Percentiles rank a stretch among this genome's conserved stretches.
These are phyloP conservation scores for Acer negundo DNA, from an alignment of 345 rosid species.

Conservation along the genomic window DNA sequence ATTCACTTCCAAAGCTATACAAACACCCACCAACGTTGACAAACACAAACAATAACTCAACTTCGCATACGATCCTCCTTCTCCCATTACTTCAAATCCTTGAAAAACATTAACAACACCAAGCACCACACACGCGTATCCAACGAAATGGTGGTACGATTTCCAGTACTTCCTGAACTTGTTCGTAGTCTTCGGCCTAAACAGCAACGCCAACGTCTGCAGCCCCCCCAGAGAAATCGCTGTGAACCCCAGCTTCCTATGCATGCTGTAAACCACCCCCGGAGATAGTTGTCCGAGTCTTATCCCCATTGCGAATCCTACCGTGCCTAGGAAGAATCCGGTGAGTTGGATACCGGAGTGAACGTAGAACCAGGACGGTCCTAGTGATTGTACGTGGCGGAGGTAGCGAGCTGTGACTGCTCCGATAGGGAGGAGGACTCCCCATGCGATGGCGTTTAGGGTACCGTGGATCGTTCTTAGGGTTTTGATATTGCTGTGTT, in stretches of 20 bases:
- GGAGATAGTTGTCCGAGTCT: conserved; percentile 70
- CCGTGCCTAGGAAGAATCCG: conserved; percentile 60
- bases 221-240: conserved; percentile 57
- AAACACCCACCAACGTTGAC: conserved; percentile 70
- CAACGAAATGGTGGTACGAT: conserved; percentile 95
- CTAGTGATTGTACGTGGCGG: conserved; percentile 62
- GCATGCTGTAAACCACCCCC: conserved; percentile 69
- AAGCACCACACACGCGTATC: conserved; percentile 82
- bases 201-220: conserved; percentile 81
- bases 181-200: conserved; percentile 84
- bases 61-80: conserved; percentile 66
- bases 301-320: conserved; percentile 76
- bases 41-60: conserved; percentile 75
- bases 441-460: conserved; percentile 79
- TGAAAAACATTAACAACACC: conserved; percentile 98
- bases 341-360: conserved; percentile 72
- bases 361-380: conserved; percentile 87
- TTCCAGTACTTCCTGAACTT: conserved; percentile 93
- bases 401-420: conserved; percentile 73
- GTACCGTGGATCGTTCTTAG: conserved; percentile 60
- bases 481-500: conserved; percentile 32
- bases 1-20: conserved; percentile 87
- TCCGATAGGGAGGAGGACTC: conserved; percentile 70
- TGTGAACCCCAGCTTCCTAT: conserved; percentile 77
- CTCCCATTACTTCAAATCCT: conserved; percentile 90